Percentiles rank a stretch among this genome's conserved stretches.
Conservation (phyloP, 2,329 filamentous ascomycete genomes). For the Bisporella sp. region DNA sequence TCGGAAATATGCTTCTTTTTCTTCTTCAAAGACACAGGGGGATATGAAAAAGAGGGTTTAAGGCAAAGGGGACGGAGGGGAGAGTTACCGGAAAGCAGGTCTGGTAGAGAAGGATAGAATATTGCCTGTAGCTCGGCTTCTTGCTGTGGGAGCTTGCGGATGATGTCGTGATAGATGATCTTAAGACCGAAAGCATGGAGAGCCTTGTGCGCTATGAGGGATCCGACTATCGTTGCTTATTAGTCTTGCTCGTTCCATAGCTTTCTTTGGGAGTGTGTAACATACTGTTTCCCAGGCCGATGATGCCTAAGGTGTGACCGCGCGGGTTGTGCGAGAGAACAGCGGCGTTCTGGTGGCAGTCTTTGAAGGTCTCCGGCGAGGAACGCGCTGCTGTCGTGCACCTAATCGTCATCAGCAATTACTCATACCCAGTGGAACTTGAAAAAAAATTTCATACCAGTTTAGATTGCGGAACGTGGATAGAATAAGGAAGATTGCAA, state of each 20-base stretch:
- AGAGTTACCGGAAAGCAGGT: slow-evolving; percentile 35
- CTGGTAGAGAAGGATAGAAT: slow-evolving; percentile 43
- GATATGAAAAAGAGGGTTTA: too few relatives aligned
- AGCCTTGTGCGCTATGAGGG: slow-evolving; percentile 53
- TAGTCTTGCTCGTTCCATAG: too few relatives aligned
- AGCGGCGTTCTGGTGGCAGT: slow-evolving; percentile 54
- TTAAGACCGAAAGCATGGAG: slow-evolving; percentile 57
- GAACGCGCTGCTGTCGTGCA: slow-evolving; percentile 22
- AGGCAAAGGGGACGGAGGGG: too few relatives aligned
- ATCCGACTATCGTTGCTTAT: slow-evolving; percentile 35
- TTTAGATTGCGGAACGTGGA: slow-evolving; percentile 61
- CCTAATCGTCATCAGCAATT: slow-evolving; percentile 3
- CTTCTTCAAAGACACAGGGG: too few relatives aligned
- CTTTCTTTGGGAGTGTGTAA: too few relatives aligned
- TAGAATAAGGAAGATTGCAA: slow-evolving; percentile 62
- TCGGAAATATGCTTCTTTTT: too few relatives aligned
- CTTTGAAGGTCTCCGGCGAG: slow-evolving; percentile 35
- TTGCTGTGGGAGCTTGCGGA: slow-evolving; percentile 30
- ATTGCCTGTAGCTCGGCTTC: slow-evolving; percentile 40
- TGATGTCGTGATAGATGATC: slow-evolving; percentile 56
- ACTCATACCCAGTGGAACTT: not conserved
- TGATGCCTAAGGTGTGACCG: slow-evolving; percentile 53
- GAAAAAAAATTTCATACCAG: slow-evolving; percentile 36
- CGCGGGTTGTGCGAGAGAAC: slow-evolving; percentile 57
- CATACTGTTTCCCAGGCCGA: slow-evolving; percentile 57